phyloP scores from a whole-genome alignment of 139 green algal species.

The Closterium sp. region DNA sequence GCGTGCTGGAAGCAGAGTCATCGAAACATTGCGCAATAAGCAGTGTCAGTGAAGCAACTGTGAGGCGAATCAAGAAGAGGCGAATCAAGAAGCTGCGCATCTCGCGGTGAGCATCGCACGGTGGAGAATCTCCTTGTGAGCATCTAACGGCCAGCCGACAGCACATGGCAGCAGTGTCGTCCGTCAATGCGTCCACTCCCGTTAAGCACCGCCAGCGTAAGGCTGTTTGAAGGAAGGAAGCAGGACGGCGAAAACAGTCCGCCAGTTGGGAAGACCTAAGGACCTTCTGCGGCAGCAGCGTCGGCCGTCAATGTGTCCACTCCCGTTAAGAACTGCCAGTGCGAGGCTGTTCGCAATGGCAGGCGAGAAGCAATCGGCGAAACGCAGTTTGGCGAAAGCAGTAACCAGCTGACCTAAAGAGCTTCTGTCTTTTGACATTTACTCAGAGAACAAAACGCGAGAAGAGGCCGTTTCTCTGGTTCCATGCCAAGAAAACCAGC shows the following conservation, averaged over 20 bases:
- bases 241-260: neutral
- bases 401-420: neutral
- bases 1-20: neutral
- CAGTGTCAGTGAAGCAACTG: neutral
- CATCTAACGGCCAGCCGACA: no score
- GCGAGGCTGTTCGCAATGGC: neutral
- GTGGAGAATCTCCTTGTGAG: no score
- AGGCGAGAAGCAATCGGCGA: no score
- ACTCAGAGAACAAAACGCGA: neutral
- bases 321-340: neutral
- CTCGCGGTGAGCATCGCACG: no score
- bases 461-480: neutral
- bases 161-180: no score
- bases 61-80: no score
- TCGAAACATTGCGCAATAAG: neutral
- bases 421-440: neutral
- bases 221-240: neutral
- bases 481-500: neutral
- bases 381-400: neutral
- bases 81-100: no score
- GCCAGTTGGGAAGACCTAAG: neutral
- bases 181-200: neutral
- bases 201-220: neutral
- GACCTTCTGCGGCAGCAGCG: no score
- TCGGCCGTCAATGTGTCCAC: no score